Evolutionary conservation across 352 stramenopile genomes (phyloP), one percentile per base, ranked within the genome.

Genomic region (Salisapilia sapeloensis): DNA sequence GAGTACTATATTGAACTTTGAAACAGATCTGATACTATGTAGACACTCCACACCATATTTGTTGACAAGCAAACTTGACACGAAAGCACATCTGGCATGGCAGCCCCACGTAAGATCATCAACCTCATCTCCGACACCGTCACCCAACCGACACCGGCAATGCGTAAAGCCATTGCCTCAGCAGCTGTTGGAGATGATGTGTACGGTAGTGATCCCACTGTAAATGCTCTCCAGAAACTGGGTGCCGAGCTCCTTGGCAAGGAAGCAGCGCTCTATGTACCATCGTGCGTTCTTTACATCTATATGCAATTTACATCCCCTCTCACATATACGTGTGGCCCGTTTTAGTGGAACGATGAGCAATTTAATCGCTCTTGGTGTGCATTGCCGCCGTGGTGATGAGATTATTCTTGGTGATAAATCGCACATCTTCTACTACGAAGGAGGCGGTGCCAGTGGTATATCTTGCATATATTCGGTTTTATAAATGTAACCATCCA

Each of bases 51-150:
- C n/a, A n/a, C n/a, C n/a, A n/a, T n/a, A n/a, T n/a, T n/a, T n/a
- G n/a, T n/a, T n/a, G n/a, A n/a, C n/a, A n/a, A n/a, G n/a, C n/a
- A n/a, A n/a, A n/a, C n/a, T n/a, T n/a, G n/a, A n/a, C n/a, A n/a
- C n/a, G n/a, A n/a, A n/a, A n/a, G n/a, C n/a, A n/a, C n/a, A n/a
- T n/a, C n/a, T n/a, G n/a, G n/a, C n/a, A n/a, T n/a, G n/a, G n/a
- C n/a, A n/a, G n/a, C n/a, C n/a, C n/a, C n/a, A n/a, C n/a, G n/a
- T n/a, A n/a, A n/a, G n/a, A n/a, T n/a, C n/a, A 50, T 96, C 26
- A 96, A 99, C 63, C 59, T 99, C 29, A 54, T 96, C 27, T 96
- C 75, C 39, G 95, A 99, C 61, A 99, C 95, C 15, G 83, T 99
- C 13, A 99, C 95, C 6, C 49, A 72, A 38, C 94, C 94, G 13